Percentiles rank a stretch among this genome's conserved stretches.
These are phyloP conservation scores for Coniochaeta pulveracea DNA, from an alignment of 2,329 filamentous ascomycete species.

Conservation along the genomic window DNA sequence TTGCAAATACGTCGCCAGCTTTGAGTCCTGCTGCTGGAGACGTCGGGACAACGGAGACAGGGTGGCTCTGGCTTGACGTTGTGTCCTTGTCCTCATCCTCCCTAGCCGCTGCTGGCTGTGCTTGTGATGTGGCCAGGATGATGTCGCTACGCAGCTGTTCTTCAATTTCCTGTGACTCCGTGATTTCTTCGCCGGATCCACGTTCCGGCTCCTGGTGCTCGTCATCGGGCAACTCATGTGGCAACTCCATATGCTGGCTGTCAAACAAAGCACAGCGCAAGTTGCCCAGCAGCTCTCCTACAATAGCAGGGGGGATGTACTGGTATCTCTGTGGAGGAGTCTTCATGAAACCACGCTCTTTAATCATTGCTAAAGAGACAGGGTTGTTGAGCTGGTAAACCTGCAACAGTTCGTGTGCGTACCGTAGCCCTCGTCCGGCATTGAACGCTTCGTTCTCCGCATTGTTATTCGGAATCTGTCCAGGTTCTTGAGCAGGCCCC, in stretches of 20 bases:
- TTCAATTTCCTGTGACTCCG: constrained; percentile 39
- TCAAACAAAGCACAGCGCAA: constrained; percentile 39
- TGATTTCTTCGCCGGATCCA: constrained; percentile 13
- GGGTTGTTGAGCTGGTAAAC: constrained; percentile 54
- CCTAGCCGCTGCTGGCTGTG: too few relatives aligned
- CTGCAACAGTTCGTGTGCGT: constrained; percentile 41
- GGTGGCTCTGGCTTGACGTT: constrained; percentile 19
- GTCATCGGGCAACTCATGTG: constrained; percentile 9
- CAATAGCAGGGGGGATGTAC: constrained; percentile 44
- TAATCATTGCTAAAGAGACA: constrained; percentile 37
- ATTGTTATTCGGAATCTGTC: constrained; percentile 29
- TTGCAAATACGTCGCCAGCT: constrained; percentile 1
- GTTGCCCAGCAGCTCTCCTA: constrained; percentile 47
- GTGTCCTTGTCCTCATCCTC: constrained; percentile 16
- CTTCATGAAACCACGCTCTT: constrained; percentile 41
- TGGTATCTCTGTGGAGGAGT: constrained; percentile 36
- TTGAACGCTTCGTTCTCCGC: constrained; percentile 45
- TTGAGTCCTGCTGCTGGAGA: not conserved
- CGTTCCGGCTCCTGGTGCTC: constrained; percentile 6
- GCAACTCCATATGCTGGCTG: constrained; percentile 14
- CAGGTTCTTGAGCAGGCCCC: constrained; percentile 31
- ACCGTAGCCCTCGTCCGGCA: constrained; percentile 23
- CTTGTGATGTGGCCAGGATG: constrained; percentile 15
- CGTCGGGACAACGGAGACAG: too few relatives aligned
- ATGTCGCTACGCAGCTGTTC: constrained; percentile 37